Percentiles rank a stretch among this genome's conserved stretches.
Conservation (phyloP, 257 asterid species). For the Galeopsis tetrahit region DNA sequence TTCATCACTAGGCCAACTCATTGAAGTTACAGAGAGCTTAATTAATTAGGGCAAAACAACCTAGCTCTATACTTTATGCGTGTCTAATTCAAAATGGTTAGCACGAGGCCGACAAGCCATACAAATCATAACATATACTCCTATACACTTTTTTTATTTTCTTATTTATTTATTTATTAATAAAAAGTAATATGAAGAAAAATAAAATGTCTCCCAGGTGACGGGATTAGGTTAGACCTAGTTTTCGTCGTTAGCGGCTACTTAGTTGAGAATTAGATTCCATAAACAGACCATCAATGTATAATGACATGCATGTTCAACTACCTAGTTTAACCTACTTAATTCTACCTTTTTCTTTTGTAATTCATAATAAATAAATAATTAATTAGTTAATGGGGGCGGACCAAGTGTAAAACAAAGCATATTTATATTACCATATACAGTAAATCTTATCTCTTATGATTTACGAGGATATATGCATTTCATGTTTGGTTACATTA, state of each 20-base stretch:
- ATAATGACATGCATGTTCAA: slow-evolving; percentile 7
- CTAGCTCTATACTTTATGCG: slow-evolving; percentile 22
- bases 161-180: background rate
- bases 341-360: background rate
- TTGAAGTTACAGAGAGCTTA: no score
- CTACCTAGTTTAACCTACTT: slow-evolving; percentile 23
- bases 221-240: slow-evolving; percentile 36
- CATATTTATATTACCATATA: background rate
- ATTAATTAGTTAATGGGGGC: background rate
- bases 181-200: background rate
- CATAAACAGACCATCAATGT: slow-evolving; percentile 26
- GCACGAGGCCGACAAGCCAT: slow-evolving; percentile 54
- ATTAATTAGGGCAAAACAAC: background rate
- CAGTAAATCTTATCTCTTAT: no score
- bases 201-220: slow-evolving; percentile 35
- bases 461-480: no score
- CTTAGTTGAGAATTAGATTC: slow-evolving; percentile 27
- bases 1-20: no score
- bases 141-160: background rate
- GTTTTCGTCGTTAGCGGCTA: slow-evolving; percentile 22
- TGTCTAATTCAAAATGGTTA: slow-evolving; percentile 38
- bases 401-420: background rate
- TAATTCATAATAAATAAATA: background rate
- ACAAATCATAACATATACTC: slow-evolving; percentile 24
- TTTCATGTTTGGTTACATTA: no score